Evolutionary conservation across 2,329 filamentous ascomycete genomes (phyloP).

Genomic region (Tolypocladium sp.): DNA sequence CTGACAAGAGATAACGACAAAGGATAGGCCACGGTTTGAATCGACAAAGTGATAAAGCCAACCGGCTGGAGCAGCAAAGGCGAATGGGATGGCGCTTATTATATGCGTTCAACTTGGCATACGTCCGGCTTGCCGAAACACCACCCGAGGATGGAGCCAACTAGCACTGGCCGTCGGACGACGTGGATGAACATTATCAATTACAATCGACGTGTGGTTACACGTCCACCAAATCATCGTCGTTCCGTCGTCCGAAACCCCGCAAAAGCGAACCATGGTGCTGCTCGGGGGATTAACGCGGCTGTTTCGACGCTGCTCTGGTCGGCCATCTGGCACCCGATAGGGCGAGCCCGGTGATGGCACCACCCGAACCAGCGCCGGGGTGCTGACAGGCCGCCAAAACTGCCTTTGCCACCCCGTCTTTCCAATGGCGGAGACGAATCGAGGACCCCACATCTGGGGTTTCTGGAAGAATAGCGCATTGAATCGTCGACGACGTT

Average conservation of each 20-base stretch:
- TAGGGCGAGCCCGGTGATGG: neutral
- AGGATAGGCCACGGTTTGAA: neutral
- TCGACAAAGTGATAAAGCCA: neutral
- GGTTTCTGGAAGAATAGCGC: neutral
- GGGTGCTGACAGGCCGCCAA: too few species aligned
- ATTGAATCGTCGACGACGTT: neutral
- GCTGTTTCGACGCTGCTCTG: neutral
- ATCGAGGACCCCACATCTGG: neutral
- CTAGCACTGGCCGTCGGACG: neutral
- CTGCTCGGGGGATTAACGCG: neutral
- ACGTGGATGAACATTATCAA: neutral
- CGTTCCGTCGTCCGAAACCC: neutral
- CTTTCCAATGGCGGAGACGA: neutral
- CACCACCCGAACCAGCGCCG: neutral
- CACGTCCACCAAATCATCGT: neutral
- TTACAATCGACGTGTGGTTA: neutral
- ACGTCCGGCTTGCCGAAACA: neutral
- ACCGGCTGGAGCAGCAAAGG: neutral
- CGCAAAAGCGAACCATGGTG: neutral
- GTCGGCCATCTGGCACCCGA: neutral
- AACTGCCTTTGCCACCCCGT: neutral
- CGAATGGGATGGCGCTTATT: neutral
- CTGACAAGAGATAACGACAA: too few species aligned
- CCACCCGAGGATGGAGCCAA: neutral
- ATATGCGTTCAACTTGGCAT: neutral